Conservation (phyloP, 2,329 filamentous ascomycete genomes). For the Thelonectria blattea region DNA sequence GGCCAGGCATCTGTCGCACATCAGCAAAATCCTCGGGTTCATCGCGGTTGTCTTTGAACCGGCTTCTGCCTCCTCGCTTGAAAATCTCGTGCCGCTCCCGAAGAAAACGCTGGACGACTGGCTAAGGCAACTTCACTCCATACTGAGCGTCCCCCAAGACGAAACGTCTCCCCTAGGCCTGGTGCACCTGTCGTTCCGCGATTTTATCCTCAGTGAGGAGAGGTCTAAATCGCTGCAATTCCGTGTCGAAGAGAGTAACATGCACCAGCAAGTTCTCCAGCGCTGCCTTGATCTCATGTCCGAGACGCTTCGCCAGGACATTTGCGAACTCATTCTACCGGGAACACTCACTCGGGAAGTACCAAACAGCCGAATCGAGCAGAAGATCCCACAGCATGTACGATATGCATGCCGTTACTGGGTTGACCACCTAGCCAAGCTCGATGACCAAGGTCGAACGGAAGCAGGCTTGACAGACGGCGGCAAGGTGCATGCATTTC, state of each 20-base stretch:
- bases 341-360: constrained; percentile 1
- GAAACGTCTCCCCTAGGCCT: not conserved
- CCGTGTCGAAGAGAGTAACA: not conserved
- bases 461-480: not conserved
- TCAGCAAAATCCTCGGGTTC: constrained; percentile 2
- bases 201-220: constrained; percentile 8
- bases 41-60: constrained; percentile 5
- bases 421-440: constrained; percentile 8
- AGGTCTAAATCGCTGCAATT: not conserved
- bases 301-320: constrained; percentile 4
- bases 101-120: not conserved
- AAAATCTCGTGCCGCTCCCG: not conserved
- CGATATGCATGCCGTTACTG: constrained; percentile 13
- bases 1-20: not conserved
- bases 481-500: constrained; percentile 5
- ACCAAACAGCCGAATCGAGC: not conserved
- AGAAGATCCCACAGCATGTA: not conserved
- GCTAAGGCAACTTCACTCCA: not conserved
- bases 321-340: not conserved
- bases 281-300: constrained; percentile 11
- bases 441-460: not conserved
- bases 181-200: constrained; percentile 14
- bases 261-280: not conserved
- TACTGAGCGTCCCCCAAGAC: constrained; percentile 1
- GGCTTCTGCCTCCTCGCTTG: not conserved